phyloP scores from a whole-genome alignment of 345 rosid genomes.

The Rhodomyrtus tomentosa region DNA sequence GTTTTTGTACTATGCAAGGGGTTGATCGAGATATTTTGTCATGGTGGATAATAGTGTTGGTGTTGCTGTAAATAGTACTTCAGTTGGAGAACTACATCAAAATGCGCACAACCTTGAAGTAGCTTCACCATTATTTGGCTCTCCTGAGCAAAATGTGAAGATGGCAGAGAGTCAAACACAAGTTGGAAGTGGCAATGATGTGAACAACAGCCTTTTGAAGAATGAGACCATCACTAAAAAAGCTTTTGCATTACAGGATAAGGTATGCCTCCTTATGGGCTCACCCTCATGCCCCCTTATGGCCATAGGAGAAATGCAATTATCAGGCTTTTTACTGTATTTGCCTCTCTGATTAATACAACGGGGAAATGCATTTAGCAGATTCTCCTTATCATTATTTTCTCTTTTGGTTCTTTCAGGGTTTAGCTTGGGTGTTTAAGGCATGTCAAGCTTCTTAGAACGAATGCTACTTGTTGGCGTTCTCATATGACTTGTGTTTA shows the following conservation, averaged over 20 bases:
- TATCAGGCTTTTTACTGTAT: background rate
- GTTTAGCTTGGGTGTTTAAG: background rate
- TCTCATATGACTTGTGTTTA: background rate
- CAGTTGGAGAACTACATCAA: slow-evolving; percentile 21
- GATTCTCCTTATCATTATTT: background rate
- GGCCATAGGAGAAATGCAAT: background rate
- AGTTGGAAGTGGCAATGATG: slow-evolving; percentile 30
- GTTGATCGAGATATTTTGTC: background rate
- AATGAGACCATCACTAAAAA: slow-evolving; percentile 63
- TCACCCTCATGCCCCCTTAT: slow-evolving; percentile 9
- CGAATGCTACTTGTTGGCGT: background rate
- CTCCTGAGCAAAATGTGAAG: slow-evolving; percentile 32
- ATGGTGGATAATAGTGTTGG: slow-evolving; percentile 34
- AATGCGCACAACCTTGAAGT: slow-evolving; percentile 13
- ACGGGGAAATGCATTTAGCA: background rate
- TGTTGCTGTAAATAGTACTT: slow-evolving; percentile 15
- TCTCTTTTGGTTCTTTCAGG: background rate
- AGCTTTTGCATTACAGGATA: slow-evolving; percentile 89
- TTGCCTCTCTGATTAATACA: background rate
- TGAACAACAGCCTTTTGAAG: slow-evolving; percentile 32
- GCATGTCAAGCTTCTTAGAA: background rate
- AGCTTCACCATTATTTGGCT: slow-evolving; percentile 12
- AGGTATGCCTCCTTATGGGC: slow-evolving; percentile 35
- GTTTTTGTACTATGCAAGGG: background rate
- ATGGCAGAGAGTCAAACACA: slow-evolving; percentile 21